Evolutionary conservation across 345 rosid species (phyloP).

Genomic region (Cochlearia excelsa): DNA sequence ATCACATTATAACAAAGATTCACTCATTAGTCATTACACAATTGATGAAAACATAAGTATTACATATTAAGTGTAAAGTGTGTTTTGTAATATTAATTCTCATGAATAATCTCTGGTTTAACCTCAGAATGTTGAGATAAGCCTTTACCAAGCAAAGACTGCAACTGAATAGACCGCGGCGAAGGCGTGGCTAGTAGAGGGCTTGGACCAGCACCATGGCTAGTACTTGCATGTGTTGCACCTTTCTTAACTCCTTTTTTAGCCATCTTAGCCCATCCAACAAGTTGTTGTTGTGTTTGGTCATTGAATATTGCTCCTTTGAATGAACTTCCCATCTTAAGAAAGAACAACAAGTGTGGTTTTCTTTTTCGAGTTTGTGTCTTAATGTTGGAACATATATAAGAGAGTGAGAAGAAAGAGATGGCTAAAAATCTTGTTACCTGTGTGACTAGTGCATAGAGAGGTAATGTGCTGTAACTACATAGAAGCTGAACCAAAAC

Average conservation of each 20-base stretch:
- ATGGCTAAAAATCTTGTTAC: conserved; percentile 30
- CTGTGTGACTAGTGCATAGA: conserved; percentile 87
- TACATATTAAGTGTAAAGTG: too few relatives aligned
- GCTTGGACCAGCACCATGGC: conserved; percentile 16
- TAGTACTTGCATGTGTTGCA: conserved; percentile 8
- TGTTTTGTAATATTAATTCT: neutral
- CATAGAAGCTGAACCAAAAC: conserved; percentile 67
- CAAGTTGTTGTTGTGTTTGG: conserved; percentile 53
- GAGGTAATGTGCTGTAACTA: conserved; percentile 83
- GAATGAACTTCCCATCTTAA: conserved; percentile 84
- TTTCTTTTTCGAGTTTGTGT: conserved; percentile 6
- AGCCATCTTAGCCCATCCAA: conserved; percentile 70
- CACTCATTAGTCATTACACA: too few relatives aligned
- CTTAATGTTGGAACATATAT: neutral
- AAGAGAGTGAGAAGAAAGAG: conserved; percentile 5
- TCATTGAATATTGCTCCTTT: conserved; percentile 77
- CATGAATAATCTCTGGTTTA: conserved; percentile 19
- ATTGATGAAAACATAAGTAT: too few relatives aligned
- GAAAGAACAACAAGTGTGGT: neutral
- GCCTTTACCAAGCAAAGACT: conserved; percentile 20
- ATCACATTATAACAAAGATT: too few relatives aligned
- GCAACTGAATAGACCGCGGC: conserved; percentile 20
- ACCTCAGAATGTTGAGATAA: conserved; percentile 1
- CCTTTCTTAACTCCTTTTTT: conserved; percentile 46
- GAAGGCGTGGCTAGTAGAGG: conserved; percentile 11